phyloP scores from a whole-genome alignment of 208 protist genomes.

The Trypanosomatidae sp. region DNA sequence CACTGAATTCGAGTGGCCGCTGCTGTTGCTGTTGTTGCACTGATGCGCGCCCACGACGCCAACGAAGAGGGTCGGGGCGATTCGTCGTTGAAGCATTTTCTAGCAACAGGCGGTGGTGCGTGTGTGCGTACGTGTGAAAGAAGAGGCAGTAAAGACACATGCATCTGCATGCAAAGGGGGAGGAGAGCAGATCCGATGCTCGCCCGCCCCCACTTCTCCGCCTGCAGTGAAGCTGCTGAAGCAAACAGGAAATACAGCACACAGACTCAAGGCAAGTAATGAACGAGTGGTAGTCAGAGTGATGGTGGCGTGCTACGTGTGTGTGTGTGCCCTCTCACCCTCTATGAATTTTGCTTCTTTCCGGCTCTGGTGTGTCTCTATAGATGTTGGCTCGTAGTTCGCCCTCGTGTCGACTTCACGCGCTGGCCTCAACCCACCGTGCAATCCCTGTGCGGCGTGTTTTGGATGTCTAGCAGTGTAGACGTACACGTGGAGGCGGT shows the following conservation, averaged over 20 bases:
- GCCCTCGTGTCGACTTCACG: not conserved
- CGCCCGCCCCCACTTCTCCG: not conserved
- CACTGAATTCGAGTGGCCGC: not conserved
- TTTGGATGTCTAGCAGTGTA: not conserved
- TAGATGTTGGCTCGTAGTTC: not conserved
- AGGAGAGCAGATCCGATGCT: not conserved
- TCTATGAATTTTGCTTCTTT: not conserved
- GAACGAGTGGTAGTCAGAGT: not conserved
- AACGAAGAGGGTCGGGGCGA: not conserved
- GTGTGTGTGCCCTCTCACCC: not conserved
- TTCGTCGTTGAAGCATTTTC: slow-evolving; percentile 4
- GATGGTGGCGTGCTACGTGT: not conserved
- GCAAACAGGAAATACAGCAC: not conserved
- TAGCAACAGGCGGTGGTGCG: not conserved
- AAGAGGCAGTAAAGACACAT: not conserved
- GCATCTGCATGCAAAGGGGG: not conserved
- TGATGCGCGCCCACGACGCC: not conserved
- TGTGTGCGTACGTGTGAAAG: not conserved
- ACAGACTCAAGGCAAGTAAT: not conserved
- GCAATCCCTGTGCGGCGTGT: not conserved
- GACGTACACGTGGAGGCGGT: not conserved
- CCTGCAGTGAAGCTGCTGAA: not conserved
- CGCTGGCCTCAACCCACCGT: not conserved
- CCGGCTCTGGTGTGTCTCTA: not conserved
- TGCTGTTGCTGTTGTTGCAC: not conserved